Percentiles rank a stretch among this genome's conserved stretches.
Evolutionary conservation across 2,329 filamentous ascomycete species (phyloP).

Genomic region (Zarea fungicola): DNA sequence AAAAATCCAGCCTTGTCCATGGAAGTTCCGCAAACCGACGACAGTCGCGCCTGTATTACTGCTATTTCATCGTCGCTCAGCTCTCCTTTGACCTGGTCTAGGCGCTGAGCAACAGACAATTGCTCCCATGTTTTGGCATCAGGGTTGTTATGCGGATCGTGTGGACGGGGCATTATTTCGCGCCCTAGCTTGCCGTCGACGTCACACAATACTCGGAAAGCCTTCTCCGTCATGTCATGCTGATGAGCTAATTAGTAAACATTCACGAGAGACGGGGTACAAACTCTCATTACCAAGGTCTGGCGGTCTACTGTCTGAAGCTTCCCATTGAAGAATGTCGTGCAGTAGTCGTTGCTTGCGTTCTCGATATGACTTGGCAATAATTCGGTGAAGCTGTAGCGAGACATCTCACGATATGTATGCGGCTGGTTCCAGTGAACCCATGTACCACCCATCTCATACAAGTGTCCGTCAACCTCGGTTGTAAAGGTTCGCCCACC

Average conservation of each 20-base stretch:
- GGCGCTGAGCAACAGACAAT: not conserved
- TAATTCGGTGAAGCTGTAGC: slow-evolving; percentile 35
- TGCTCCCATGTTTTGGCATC: no score
- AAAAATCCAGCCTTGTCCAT: not conserved
- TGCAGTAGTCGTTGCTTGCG: not conserved
- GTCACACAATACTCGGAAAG: not conserved
- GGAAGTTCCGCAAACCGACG: not conserved
- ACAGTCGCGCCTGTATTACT: not conserved
- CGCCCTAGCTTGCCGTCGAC: not conserved
- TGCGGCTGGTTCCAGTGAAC: slow-evolving; percentile 34
- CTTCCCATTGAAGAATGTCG: no score
- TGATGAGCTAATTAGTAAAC: no score
- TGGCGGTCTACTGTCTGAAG: no score
- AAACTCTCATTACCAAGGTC: no score
- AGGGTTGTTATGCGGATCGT: no score
- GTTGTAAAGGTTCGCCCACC: slow-evolving; percentile 36
- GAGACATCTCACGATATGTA: slow-evolving; percentile 36
- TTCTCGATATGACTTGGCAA: not conserved
- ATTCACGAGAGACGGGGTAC: no score
- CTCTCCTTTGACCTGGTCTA: not conserved
- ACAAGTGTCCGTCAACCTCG: slow-evolving; percentile 29
- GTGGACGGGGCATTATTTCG: not conserved
- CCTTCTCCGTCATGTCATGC: not conserved
- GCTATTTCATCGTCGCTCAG: no score
- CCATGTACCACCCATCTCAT: slow-evolving; percentile 41